Percentiles rank a stretch among this genome's conserved stretches.
Conservation (phyloP, 2,329 filamentous ascomycete genomes). For the Penicillium italicum region DNA sequence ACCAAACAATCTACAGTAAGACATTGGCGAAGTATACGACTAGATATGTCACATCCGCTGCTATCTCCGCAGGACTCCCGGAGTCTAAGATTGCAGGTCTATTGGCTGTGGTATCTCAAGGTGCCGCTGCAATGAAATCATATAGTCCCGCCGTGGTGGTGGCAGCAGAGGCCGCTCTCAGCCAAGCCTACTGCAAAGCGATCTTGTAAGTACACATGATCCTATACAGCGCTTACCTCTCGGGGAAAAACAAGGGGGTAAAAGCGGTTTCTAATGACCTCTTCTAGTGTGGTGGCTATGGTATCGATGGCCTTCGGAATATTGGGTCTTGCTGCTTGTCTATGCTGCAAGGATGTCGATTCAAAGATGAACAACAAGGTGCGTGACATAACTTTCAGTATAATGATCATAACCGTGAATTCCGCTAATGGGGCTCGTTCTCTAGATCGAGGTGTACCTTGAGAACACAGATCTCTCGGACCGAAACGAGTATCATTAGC, state of each 20-base stretch:
- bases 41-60: slow-evolving; percentile 36
- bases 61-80: slow-evolving; percentile 34
- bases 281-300: slow-evolving; percentile 26
- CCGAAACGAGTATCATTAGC: slow-evolving; percentile 8
- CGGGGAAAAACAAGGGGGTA: too few relatives aligned
- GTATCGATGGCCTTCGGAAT: slow-evolving; percentile 32
- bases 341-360: slow-evolving; percentile 33
- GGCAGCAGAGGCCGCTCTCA: slow-evolving; percentile 20
- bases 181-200: slow-evolving; percentile 25
- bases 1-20: slow-evolving; percentile 44
- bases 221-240: too few relatives aligned
- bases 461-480: slow-evolving; percentile 14
- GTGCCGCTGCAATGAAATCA: slow-evolving; percentile 15
- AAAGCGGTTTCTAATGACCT: too few relatives aligned
- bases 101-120: slow-evolving; percentile 25
- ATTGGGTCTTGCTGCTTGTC: slow-evolving; percentile 29
- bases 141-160: slow-evolving; percentile 21
- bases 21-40: slow-evolving; percentile 30
- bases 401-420: too few relatives aligned
- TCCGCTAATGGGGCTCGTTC: neutral
- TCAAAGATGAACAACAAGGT: slow-evolving; percentile 37
- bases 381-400: neutral
- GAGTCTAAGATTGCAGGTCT: slow-evolving; percentile 30
- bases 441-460: slow-evolving; percentile 21
- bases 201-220: slow-evolving; percentile 20